Conservation (phyloP, 306 rosid genomes). For the Vachellia collinsii region DNA sequence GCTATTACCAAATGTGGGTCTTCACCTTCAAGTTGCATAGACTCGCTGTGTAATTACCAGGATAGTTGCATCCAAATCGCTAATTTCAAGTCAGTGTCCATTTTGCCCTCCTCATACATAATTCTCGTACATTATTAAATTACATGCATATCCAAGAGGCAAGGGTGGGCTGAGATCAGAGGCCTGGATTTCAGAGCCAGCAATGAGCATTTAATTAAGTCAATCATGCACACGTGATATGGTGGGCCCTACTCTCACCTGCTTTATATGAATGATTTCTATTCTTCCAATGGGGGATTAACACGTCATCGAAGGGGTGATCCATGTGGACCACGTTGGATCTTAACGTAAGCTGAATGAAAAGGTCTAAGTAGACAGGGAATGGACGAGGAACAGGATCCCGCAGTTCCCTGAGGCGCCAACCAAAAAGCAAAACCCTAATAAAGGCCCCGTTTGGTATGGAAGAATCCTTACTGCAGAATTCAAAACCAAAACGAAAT, state of each 20-base stretch:
- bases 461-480: not conserved
- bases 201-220: not conserved
- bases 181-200: slow-evolving; percentile 27
- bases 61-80: slow-evolving; percentile 9
- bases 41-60: slow-evolving; percentile 44
- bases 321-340: not conserved
- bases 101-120: slow-evolving; percentile 15
- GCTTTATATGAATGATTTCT: not conserved
- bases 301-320: slow-evolving; percentile 7
- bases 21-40: slow-evolving; percentile 60
- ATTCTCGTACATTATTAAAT: no score
- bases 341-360: not conserved
- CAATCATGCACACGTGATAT: slow-evolving; percentile 38
- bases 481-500: no score
- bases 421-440: not conserved
- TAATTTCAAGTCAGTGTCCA: slow-evolving; percentile 22
- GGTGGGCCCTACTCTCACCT: slow-evolving; percentile 21
- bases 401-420: slow-evolving; percentile 24
- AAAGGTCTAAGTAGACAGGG: slow-evolving; percentile 23
- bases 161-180: not conserved
- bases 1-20: slow-evolving; percentile 83
- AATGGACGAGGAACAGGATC: not conserved
- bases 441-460: not conserved
- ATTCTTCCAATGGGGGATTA: not conserved
- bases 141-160: no score